These are phyloP conservation scores for Monosporascus sp. DNA, from an alignment of 2,329 filamentous ascomycete species.

Conservation along the genomic window DNA sequence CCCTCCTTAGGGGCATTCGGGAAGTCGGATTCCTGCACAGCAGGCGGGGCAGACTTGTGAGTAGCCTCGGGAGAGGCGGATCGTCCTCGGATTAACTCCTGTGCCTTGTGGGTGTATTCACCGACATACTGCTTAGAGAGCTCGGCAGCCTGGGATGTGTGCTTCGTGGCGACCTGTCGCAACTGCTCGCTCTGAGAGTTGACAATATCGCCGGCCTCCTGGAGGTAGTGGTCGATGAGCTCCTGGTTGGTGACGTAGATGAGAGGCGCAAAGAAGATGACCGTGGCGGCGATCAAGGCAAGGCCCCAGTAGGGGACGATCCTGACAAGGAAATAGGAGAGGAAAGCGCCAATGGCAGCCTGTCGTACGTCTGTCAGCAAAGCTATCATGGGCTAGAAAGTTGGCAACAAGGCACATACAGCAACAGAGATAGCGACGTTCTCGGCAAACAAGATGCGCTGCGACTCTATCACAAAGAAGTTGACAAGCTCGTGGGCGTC, in stretches of 20 bases:
- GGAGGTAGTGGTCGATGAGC: slow-evolving; percentile 59
- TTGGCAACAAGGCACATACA: slow-evolving; percentile 37
- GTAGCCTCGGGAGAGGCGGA: slow-evolving; percentile 36
- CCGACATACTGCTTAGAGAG: slow-evolving; percentile 63
- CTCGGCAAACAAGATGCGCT: slow-evolving; percentile 64
- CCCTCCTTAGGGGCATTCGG: slow-evolving; percentile 35
- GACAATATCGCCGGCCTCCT: slow-evolving; percentile 51
- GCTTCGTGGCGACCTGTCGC: slow-evolving; percentile 55
- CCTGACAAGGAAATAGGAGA: slow-evolving; percentile 65
- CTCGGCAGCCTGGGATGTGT: slow-evolving; percentile 56
- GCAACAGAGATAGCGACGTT: slow-evolving; percentile 55
- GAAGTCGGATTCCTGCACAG: slow-evolving; percentile 41
- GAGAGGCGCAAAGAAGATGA: slow-evolving; percentile 57
- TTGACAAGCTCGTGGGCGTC: slow-evolving; percentile 65
- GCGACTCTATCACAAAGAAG: slow-evolving; percentile 66
- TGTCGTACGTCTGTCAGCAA: slow-evolving; percentile 22
- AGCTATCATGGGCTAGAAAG: slow-evolving; percentile 2
- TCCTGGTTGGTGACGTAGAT: slow-evolving; percentile 65
- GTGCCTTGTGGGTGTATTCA: slow-evolving; percentile 63
- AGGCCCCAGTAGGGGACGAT: slow-evolving; percentile 66
- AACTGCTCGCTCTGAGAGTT: slow-evolving; percentile 60
- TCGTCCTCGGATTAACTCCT: slow-evolving; percentile 53
- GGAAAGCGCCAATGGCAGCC: slow-evolving; percentile 55
- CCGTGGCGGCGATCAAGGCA: slow-evolving; percentile 52
- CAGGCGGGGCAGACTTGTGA: slow-evolving; percentile 29